phyloP scores from a whole-genome alignment of 169 alveolate genomes.

The Plasmodium knowlesi region DNA sequence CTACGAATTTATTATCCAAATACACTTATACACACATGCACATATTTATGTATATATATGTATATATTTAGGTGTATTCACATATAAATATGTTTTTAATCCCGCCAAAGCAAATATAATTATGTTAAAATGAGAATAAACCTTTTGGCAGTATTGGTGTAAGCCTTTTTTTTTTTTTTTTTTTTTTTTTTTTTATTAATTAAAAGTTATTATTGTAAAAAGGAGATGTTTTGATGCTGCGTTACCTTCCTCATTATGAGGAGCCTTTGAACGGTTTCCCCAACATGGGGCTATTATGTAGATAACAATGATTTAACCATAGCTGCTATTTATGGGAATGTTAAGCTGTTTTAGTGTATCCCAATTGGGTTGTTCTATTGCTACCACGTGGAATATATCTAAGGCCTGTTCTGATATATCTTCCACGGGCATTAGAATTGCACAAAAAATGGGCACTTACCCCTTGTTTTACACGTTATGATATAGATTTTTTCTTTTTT shows the following conservation, averaged over 20 bases:
- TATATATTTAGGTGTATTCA: not conserved
- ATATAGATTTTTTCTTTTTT: not conserved
- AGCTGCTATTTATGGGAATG: not conserved
- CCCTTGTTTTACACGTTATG: not conserved
- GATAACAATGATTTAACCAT: not conserved
- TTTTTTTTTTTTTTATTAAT: not conserved
- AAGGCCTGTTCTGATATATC: not conserved
- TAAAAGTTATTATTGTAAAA: not conserved
- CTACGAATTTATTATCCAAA: not conserved
- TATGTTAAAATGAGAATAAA: not conserved
- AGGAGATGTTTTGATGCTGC: not conserved
- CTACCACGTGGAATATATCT: not conserved
- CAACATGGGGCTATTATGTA: not conserved
- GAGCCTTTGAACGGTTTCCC: not conserved
- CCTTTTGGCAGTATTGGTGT: not conserved
- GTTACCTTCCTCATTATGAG: not conserved
- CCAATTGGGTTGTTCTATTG: no score
- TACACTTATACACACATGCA: not conserved
- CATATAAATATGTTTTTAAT: not conserved
- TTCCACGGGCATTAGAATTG: not conserved
- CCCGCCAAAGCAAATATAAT: not conserved
- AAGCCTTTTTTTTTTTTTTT: not conserved
- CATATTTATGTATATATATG: not conserved
- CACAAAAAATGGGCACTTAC: not conserved
- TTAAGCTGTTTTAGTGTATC: no score